Evolutionary conservation across 2,329 filamentous ascomycete genomes (phyloP).

Genomic region (Fusarium sp.): DNA sequence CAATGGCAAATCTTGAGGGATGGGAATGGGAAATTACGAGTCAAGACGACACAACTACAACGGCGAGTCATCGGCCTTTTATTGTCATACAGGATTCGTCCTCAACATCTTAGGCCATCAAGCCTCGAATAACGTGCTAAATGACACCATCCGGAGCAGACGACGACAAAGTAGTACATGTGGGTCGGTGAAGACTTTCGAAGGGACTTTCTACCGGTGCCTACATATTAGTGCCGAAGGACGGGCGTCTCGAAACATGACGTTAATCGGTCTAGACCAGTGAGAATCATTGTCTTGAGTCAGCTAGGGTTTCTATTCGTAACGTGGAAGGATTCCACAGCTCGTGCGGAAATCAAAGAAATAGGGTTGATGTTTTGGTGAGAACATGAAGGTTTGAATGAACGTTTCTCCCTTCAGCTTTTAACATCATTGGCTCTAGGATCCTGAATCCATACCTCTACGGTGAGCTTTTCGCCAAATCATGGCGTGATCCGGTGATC

Average conservation of each 20-base stretch:
- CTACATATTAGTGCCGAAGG: conserved; percentile 40
- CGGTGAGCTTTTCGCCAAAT: conserved; percentile 12
- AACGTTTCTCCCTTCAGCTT: background rate
- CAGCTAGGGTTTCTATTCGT: conserved; percentile 15
- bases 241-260: conserved; percentile 33
- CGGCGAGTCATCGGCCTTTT: conserved; percentile 40
- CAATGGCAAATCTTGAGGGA: background rate
- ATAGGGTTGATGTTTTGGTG: background rate
- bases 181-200: conserved; percentile 44
- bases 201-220: conserved; percentile 33
- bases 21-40: conserved; percentile 13
- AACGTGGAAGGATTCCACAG: conserved; percentile 10
- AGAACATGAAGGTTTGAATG: background rate
- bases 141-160: conserved; percentile 48
- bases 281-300: conserved; percentile 29
- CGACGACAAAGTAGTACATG: conserved; percentile 38
- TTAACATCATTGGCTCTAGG: background rate
- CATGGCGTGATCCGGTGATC: conserved; percentile 19
- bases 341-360: conserved; percentile 3
- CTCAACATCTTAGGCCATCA: conserved; percentile 42
- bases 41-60: conserved; percentile 6
- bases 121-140: conserved; percentile 49
- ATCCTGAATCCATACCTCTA: conserved; percentile 6
- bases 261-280: conserved; percentile 35
- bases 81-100: conserved; percentile 25